These are phyloP conservation scores for Lactifluus pinguis DNA, from an alignment of 768 basidiomycete species.

Conservation along the genomic window DNA sequence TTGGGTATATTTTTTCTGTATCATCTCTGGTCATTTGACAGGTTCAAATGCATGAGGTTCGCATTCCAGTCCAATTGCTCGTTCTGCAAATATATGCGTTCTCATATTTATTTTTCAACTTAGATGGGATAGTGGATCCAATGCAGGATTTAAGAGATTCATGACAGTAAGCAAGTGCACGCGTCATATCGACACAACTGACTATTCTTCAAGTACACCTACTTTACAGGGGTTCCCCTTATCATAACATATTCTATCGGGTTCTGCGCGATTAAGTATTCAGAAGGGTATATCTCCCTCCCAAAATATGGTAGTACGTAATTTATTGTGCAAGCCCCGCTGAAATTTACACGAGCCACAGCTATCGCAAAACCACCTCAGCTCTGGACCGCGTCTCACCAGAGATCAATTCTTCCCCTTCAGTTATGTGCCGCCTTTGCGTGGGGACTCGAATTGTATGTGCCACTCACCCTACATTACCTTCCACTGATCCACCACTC, in stretches of 20 bases:
- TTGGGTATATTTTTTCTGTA: conserved; percentile 53
- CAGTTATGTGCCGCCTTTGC: conserved; percentile 51
- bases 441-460: conserved; percentile 73
- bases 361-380: conserved; percentile 58
- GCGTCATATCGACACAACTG: not conserved
- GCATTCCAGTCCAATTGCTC: conserved; percentile 14
- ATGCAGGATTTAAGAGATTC: conserved; percentile 73
- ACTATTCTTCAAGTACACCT: conserved; percentile 48
- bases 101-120: not conserved
- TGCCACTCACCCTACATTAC: not conserved
- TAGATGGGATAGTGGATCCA: conserved; percentile 60
- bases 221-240: conserved; percentile 53
- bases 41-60: conserved; percentile 62
- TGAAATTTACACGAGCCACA: conserved; percentile 22
- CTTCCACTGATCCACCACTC: not conserved
- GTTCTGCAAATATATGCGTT: not conserved
- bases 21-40: conserved; percentile 72
- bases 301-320: conserved; percentile 44
- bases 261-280: conserved; percentile 63
- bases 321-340: not conserved
- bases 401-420: conserved; percentile 53
- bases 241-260: conserved; percentile 50
- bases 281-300: conserved; percentile 47
- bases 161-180: conserved; percentile 57
- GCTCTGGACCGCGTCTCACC: conserved; percentile 42